Evolutionary conservation across 805 yeast genomes (phyloP), one percentile per base, ranked within the genome.

Genomic region (Cyberlindnera misumaiensis): DNA sequence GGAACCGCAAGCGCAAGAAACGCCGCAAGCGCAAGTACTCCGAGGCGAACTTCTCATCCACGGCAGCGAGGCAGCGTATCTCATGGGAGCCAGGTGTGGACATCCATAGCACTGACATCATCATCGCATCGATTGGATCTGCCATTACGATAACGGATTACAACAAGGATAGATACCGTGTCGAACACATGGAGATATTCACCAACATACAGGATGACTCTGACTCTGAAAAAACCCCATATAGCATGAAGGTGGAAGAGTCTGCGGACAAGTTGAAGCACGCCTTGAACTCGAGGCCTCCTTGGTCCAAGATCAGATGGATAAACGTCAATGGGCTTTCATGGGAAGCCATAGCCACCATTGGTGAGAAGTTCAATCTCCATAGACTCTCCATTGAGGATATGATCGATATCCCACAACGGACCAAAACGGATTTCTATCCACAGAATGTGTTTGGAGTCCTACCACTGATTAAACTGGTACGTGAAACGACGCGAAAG

Each of bases 61-160:
- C 57, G 1, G 58, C 58, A 8, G 60, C 59, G 3, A 59, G 67
- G 30, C 63, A 59, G 35, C 50, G 71, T 34, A 65, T 74, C 4
- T 75, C 70, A 17, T 72, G 76, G 73, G 83, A 76, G 47, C 82
- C 83, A 0, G 83, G 83, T 14, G 65, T 75, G 20, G 72, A 76
- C 48, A 62, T 73, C 26, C 53, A 64, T 8, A 70, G 71, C 1
- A 75, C 79, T 1, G 67, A 62, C 16, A 78, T 77, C 5, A 63
- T 71, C 8, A 52, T 75, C n/a, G 64, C 65, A 11, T 62, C 76
- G 1, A 63, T 71, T 3, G 80, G 80, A 0, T 74, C 81, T 0
- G 63, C 70, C 1, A 63, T 75, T 6, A 73, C 79, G 0, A 57
- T 76, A 5, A 67, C 76, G 0, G 83, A 76, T 48, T 76, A 75